Evolutionary conservation across 768 basidiomycete genomes (phyloP), one percentile per base, ranked within the genome.

Genomic region (Porphyrellus cyaneotinctus): DNA sequence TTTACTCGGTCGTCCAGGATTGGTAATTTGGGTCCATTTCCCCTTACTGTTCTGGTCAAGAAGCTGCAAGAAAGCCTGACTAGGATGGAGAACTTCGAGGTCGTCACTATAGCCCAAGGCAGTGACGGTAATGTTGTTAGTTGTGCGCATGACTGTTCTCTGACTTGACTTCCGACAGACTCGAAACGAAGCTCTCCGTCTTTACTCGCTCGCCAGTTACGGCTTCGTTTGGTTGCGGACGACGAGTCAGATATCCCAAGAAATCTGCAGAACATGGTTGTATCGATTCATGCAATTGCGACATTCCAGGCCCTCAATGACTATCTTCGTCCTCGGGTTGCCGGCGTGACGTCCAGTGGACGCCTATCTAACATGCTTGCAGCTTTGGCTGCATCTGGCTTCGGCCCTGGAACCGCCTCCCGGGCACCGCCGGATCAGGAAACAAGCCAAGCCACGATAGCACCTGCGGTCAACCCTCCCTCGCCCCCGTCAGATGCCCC

Each of bases 211-310:
- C 85, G 95, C 23, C 94, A 95, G 61, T 74, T 99, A 41, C 87
- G 94, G 11, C 81, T 98, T 13, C 86, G 91, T 20, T 74, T 99
- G 15, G 79, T 91, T n/a, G 92, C 94, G 1, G 86, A 86, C 11
- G 92, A 97, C 47, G 91, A 89, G 31, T 83, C 88, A 0, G 93
- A 94, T 58, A 81, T 95, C 20, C 95, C 97, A 17, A 84, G 87
- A 49, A 87, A 81, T 64, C 74, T 91, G 31, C 88, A 88, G 63
- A 94, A 91, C 59, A 90, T 98, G 64, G 91, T 93, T 35, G 91
- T 98, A 20, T 97, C 95, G 8, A 98, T 98, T 55, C 95, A 98
- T 65, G 95, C 95, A 7, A 97, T 98, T 56, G 95, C 97, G 1
- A 97, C 94, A 1, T 93, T 98, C 80, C 93, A 97, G 67, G 94